Evolutionary conservation across 2,329 filamentous ascomycete species (phyloP).

Genomic region (Lasiodiplodia sp.): DNA sequence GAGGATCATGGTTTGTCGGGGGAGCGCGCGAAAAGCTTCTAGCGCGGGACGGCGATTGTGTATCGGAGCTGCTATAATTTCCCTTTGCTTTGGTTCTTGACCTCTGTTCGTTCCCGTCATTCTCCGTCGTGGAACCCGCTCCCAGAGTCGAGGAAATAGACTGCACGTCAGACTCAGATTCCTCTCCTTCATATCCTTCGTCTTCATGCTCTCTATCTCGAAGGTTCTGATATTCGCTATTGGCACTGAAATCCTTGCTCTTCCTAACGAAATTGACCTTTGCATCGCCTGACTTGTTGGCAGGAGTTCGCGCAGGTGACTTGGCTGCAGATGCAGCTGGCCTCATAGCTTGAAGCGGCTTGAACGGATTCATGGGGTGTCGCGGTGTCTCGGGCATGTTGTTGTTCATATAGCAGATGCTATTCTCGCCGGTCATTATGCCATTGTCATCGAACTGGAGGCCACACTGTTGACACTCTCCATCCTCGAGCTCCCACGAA

Average conservation of each 20-base stretch:
- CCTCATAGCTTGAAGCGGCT: conserved; percentile 67
- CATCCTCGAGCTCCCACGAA: conserved; percentile 69
- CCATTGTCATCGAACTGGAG: conserved; percentile 59
- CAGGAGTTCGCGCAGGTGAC: conserved; percentile 34
- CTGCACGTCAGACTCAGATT: too few species aligned
- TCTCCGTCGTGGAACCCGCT: too few species aligned
- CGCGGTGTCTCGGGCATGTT: conserved; percentile 54
- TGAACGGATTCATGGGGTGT: conserved; percentile 49
- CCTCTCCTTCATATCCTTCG: too few species aligned
- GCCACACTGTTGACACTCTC: conserved; percentile 62
- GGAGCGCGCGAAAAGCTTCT: too few species aligned
- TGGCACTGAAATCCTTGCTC: neutral
- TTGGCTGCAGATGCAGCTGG: conserved; percentile 23
- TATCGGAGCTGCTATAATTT: too few species aligned
- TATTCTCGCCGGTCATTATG: conserved; percentile 44
- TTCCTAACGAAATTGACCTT: conserved; percentile 37
- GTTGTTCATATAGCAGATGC: conserved; percentile 47
- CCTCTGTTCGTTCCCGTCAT: too few species aligned
- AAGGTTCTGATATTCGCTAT: too few species aligned
- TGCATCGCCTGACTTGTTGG: conserved; percentile 28
- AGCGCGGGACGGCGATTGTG: too few species aligned
- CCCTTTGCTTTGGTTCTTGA: too few species aligned
- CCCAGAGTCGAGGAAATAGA: too few species aligned
- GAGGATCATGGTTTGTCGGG: too few species aligned
- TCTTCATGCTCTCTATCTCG: too few species aligned